phyloP scores from a whole-genome alignment of 75 land plant species.

The Cupressus sempervirens region DNA sequence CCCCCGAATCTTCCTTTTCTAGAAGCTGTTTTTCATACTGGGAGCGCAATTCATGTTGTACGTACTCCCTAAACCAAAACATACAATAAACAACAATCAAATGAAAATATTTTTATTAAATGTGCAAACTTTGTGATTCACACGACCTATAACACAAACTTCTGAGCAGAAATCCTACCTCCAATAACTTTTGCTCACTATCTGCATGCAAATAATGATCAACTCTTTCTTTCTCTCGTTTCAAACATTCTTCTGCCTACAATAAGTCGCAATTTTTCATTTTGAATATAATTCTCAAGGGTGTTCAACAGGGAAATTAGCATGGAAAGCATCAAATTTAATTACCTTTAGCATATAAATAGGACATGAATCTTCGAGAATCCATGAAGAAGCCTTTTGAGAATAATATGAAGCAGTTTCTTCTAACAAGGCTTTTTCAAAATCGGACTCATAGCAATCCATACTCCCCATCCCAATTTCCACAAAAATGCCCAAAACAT shows the following conservation, averaged over 20 bases:
- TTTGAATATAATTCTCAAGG: not conserved
- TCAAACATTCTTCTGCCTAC: constrained; percentile 86
- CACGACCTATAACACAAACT: not conserved
- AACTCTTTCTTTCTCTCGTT: constrained; percentile 74
- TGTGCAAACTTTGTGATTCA: not conserved
- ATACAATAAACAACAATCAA: not conserved
- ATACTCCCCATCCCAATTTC: constrained; percentile 92
- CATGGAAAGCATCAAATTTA: not conserved
- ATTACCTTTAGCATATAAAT: constrained; percentile 87
- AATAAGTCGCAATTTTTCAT: not conserved
- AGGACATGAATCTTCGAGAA: constrained; percentile 90
- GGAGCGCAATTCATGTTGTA: constrained; percentile 74
- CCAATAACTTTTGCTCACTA: constrained; percentile 70
- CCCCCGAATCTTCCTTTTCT: constrained; percentile 94
- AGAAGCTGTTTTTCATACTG: constrained; percentile 66
- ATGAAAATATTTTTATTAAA: not conserved
- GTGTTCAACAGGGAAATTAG: not conserved
- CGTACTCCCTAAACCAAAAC: constrained; percentile 66
- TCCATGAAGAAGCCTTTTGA: constrained; percentile 86
- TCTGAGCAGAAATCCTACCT: constrained; percentile 28
- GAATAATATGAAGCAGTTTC: constrained; percentile 84
- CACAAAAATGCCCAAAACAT: constrained; percentile 89
- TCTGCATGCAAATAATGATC: constrained; percentile 70
- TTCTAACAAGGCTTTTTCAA: constrained; percentile 71
- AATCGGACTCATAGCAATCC: constrained; percentile 79